These are phyloP conservation scores for Phaeosphaeriaceae sp. DNA, from an alignment of 2,329 filamentous ascomycete species.

Conservation along the genomic window DNA sequence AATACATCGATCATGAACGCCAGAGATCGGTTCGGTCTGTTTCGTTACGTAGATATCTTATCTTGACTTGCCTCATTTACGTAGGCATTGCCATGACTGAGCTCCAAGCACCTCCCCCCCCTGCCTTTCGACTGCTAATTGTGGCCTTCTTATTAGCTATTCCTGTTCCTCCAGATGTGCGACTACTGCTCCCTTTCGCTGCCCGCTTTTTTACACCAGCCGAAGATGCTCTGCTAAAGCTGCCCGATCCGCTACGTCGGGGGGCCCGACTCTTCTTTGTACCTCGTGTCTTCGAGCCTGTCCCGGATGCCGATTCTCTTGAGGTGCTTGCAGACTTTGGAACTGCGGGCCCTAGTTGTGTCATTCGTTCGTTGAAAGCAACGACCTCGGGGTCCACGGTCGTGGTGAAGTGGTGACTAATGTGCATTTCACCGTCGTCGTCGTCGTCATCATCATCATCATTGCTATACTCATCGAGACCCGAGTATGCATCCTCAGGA, in stretches of 20 bases:
- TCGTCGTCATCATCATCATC: constrained; percentile 28
- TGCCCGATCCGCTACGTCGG: constrained; percentile 27
- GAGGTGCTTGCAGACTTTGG: constrained; percentile 13
- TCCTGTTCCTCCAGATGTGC: constrained; percentile 14
- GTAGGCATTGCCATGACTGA: constrained; percentile 40
- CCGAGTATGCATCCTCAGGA: constrained; percentile 16
- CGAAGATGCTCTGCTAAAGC: constrained; percentile 17
- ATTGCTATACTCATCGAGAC: constrained; percentile 29
- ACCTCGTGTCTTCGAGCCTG: constrained; percentile 21
- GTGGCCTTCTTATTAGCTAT: constrained; percentile 16
- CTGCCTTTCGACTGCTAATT: constrained; percentile 12
- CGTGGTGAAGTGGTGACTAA: constrained; percentile 40
- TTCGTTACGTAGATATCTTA: too few relatives aligned
- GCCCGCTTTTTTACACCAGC: constrained; percentile 28
- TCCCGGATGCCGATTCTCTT: constrained; percentile 14
- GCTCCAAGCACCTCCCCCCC: constrained; percentile 10
- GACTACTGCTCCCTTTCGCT: constrained; percentile 17
- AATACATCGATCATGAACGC: too few relatives aligned
- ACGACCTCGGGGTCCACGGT: constrained; percentile 34
- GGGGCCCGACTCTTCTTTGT: constrained; percentile 23
- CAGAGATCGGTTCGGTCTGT: too few relatives aligned
- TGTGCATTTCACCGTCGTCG: constrained; percentile 26
- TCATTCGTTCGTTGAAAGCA: constrained; percentile 35
- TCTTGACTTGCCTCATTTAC: constrained; percentile 10
- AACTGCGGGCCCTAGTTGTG: constrained; percentile 23